phyloP scores from a whole-genome alignment of 1,284 basidiomycete species.

The Papiliotrema nemorosa region DNA sequence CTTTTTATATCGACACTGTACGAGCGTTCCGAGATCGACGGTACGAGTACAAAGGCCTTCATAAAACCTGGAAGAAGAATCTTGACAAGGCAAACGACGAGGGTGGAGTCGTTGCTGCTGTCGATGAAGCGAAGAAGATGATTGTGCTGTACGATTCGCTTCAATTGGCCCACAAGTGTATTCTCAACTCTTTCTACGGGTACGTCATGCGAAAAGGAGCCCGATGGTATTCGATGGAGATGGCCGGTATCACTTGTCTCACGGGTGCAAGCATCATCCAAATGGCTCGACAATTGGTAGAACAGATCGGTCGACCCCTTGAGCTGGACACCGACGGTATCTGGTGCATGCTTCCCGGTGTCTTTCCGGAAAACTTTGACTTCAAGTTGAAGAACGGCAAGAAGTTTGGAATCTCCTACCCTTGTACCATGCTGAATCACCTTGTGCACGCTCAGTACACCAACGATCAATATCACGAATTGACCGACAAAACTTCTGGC shows the following conservation, averaged over 20 bases:
- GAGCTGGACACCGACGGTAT: constrained; percentile 99
- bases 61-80: constrained; percentile 99
- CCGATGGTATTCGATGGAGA: constrained; percentile 99
- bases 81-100: constrained; percentile 70
- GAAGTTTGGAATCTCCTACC: constrained; percentile 88
- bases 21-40: constrained; percentile 95
- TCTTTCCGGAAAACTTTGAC: constrained; percentile 97
- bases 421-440: constrained; percentile 99
- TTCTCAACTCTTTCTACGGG: constrained; percentile 99
- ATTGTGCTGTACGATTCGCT: constrained; percentile 99
- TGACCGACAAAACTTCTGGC: constrained; percentile 73
- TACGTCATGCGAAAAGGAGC: constrained; percentile 99
- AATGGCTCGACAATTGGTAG: constrained; percentile 97
- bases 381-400: constrained; percentile 90
- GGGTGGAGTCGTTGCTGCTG: constrained; percentile 71
- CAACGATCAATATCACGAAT: constrained; percentile 96
- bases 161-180: constrained; percentile 99
- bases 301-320: constrained; percentile 93
- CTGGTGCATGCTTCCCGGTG: constrained; percentile 99
- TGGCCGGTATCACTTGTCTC: constrained; percentile 98
- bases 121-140: constrained; percentile 98
- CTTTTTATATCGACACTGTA: constrained; percentile 99
- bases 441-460: constrained; percentile 94
- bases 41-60: constrained; percentile 98
- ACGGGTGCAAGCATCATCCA: constrained; percentile 99